Conservation (phyloP, 805 yeast genomes). For the Wickerhamiella siamensis region DNA sequence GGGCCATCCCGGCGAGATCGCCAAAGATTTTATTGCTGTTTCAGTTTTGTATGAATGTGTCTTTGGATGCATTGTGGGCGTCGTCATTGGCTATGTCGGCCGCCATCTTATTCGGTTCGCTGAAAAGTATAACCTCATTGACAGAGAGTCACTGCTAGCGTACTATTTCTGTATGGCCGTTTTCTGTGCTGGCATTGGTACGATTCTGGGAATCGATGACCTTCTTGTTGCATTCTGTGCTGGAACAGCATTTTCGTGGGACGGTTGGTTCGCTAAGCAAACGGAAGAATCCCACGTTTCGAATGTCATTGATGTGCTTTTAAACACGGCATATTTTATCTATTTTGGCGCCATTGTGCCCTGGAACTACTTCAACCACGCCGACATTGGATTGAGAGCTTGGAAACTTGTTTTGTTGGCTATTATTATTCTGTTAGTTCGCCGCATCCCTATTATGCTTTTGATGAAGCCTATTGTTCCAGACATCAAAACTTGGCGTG, state of each 20-base stretch:
- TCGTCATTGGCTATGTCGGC: constrained; percentile 53
- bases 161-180: constrained; percentile 71
- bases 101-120: constrained; percentile 63
- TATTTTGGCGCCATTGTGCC: constrained; percentile 87
- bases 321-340: constrained; percentile 76
- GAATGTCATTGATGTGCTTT: constrained; percentile 70
- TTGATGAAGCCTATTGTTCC: constrained; percentile 67
- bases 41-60: constrained; percentile 71
- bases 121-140: constrained; percentile 53
- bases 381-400: constrained; percentile 44
- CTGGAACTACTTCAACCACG: constrained; percentile 62
- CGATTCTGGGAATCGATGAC: constrained; percentile 80
- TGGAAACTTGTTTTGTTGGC: constrained; percentile 75
- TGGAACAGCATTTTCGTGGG: constrained; percentile 90
- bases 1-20: constrained; percentile 51
- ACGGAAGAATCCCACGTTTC: constrained; percentile 81
- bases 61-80: constrained; percentile 66
- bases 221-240: constrained; percentile 81
- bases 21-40: constrained; percentile 65
- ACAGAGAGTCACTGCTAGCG: constrained; percentile 77
- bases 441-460: constrained; percentile 74
- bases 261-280: constrained; percentile 70
- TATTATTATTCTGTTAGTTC: constrained; percentile 53
- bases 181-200: constrained; percentile 78
- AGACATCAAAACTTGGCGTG: constrained; percentile 83